Conservation (phyloP, 2,329 filamentous ascomycete genomes). For the Chrysoporthe austroafricana region DNA sequence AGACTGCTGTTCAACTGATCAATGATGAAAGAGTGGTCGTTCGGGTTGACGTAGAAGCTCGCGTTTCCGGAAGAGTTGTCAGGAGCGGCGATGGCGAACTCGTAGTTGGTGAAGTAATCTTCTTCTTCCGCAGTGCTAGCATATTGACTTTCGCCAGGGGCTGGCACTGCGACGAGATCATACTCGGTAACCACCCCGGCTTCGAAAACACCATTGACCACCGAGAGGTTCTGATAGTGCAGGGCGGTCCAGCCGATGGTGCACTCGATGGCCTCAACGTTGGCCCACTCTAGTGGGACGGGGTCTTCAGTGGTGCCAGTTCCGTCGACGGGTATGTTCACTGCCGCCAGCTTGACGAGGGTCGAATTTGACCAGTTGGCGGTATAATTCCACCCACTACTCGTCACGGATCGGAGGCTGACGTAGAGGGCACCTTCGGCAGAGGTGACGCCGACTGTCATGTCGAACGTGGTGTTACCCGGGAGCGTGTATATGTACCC, state of each 20-base stretch:
- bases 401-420: background rate
- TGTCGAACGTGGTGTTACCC: background rate
- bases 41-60: background rate
- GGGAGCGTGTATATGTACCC: slow-evolving; percentile 2
- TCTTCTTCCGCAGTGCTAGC: background rate
- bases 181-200: background rate
- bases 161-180: background rate
- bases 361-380: background rate
- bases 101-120: background rate
- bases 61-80: background rate
- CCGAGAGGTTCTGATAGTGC: slow-evolving; percentile 2
- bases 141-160: background rate
- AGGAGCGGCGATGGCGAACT: background rate
- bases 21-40: background rate
- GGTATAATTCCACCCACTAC: background rate
- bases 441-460: background rate
- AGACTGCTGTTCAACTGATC: background rate
- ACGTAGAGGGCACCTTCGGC: background rate
- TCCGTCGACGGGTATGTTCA: background rate
- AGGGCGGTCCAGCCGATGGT: background rate
- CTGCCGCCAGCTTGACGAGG: background rate
- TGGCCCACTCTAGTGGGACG: background rate
- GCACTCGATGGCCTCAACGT: background rate
- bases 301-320: background rate
- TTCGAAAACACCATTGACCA: background rate